A percentile compares a stretch with the other conserved stretches of the same genome.
phyloP scores from a whole-genome alignment of 768 basidiomycete genomes.

The Russula sp. region DNA sequence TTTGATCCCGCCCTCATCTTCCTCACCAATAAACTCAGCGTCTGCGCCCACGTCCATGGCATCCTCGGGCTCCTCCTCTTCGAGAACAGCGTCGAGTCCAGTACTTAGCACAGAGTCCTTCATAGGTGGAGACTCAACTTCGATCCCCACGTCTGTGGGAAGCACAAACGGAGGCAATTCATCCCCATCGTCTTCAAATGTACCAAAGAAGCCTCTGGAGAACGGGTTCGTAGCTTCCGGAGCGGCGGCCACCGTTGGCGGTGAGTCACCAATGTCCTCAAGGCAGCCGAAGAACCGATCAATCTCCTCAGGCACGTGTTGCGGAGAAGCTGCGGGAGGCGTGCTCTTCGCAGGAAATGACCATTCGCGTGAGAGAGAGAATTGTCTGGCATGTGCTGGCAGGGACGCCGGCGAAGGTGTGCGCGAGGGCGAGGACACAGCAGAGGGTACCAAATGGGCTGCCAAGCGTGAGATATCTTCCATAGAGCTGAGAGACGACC shows the following conservation, averaged over 20 bases:
- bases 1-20: slow-evolving; percentile 57
- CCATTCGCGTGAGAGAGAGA: slow-evolving; percentile 61
- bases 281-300: slow-evolving; percentile 75
- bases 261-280: slow-evolving; percentile 45
- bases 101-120: slow-evolving; percentile 32
- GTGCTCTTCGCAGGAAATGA: slow-evolving; percentile 38
- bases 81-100: slow-evolving; percentile 35
- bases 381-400: slow-evolving; percentile 28
- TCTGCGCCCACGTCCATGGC: slow-evolving; percentile 27
- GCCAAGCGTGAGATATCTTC: slow-evolving; percentile 27
- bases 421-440: slow-evolving; percentile 26
- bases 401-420: slow-evolving; percentile 24
- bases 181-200: slow-evolving; percentile 38
- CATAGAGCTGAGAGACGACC: slow-evolving; percentile 27
- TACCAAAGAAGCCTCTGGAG: slow-evolving; percentile 42
- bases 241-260: slow-evolving; percentile 33
- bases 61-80: slow-evolving; percentile 39
- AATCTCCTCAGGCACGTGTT: slow-evolving; percentile 39
- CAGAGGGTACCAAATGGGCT: slow-evolving; percentile 29
- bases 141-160: slow-evolving; percentile 38
- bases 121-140: slow-evolving; percentile 23
- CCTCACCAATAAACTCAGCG: slow-evolving; percentile 50
- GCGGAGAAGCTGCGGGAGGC: slow-evolving; percentile 14
- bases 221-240: slow-evolving; percentile 48
- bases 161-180: slow-evolving; percentile 44